Percentiles rank a stretch among this genome's conserved stretches.
Evolutionary conservation across 352 stramenopile genomes (phyloP).

Genomic region (Phytophthora sansomeana): DNA sequence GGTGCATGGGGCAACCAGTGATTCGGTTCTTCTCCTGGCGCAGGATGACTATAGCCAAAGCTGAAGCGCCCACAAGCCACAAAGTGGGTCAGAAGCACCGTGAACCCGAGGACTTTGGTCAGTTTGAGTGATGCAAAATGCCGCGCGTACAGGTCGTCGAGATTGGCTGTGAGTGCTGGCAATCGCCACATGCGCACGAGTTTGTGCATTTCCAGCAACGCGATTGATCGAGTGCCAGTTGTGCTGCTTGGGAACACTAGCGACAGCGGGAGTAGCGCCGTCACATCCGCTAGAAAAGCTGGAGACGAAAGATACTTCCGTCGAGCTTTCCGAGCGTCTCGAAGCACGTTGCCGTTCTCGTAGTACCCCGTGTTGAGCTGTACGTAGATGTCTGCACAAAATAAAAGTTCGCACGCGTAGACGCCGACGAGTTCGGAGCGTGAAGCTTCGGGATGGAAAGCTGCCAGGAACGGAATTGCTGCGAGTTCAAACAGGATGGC

Average conservation of each 20-base stretch:
- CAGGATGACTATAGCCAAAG: conserved; percentile 52
- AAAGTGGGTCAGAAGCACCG: conserved; percentile 58
- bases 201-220: conserved; percentile 65
- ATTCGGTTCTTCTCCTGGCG: conserved; percentile 35
- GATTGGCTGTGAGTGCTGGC: conserved; percentile 56
- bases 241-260: conserved; percentile 32
- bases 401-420: conserved; percentile 68
- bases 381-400: conserved; percentile 71
- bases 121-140: conserved; percentile 71
- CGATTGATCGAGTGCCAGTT: conserved; percentile 20
- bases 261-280: conserved; percentile 60
- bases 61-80: conserved; percentile 60
- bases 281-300: conserved; percentile 59
- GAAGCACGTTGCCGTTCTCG: conserved; percentile 71
- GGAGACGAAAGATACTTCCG: conserved; percentile 67
- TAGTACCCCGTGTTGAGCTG: conserved; percentile 83
- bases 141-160: conserved; percentile 73
- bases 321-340: conserved; percentile 61
- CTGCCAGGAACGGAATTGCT: conserved; percentile 52
- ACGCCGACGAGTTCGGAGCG: conserved; percentile 43
- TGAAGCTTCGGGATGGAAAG: conserved; percentile 35
- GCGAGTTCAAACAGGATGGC: conserved; percentile 65
- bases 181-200: conserved; percentile 58
- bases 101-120: conserved; percentile 59
- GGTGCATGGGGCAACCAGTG: conserved; percentile 55